Evolutionary conservation across 192 early-diverging fungal species (phyloP).

Genomic region (Entomortierella lignicola): DNA sequence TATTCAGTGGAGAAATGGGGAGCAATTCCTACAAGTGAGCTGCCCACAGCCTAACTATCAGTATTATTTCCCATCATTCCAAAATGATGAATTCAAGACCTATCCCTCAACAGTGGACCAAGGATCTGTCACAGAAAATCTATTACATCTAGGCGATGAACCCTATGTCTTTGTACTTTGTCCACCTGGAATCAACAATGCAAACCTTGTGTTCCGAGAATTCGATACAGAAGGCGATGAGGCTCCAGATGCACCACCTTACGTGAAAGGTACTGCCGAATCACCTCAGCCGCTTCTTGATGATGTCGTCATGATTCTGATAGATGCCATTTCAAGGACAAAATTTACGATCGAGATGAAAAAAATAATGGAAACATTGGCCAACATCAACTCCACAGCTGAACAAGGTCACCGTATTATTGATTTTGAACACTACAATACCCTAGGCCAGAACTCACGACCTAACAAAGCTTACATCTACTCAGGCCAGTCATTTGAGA

Average conservation of each 20-base stretch:
- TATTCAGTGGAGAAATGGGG: slow-evolving; percentile 38
- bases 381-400: slow-evolving; percentile 8
- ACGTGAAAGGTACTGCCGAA: slow-evolving; percentile 19
- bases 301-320: slow-evolving; percentile 51
- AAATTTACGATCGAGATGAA: slow-evolving; percentile 40
- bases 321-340: slow-evolving; percentile 49
- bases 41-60: slow-evolving; percentile 22
- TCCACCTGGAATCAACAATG: slow-evolving; percentile 36
- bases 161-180: slow-evolving; percentile 48
- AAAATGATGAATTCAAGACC: slow-evolving; percentile 19
- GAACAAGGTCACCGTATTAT: slow-evolving; percentile 25
- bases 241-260: slow-evolving; percentile 10
- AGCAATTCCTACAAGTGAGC: slow-evolving; percentile 33
- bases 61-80: slow-evolving; percentile 42
- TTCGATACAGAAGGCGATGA: slow-evolving; percentile 16
- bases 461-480: slow-evolving; percentile 56
- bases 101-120: slow-evolving; percentile 12
- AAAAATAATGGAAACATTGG: slow-evolving; percentile 25
- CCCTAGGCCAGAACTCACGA: slow-evolving; percentile 50
- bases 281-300: slow-evolving; percentile 39
- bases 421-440: slow-evolving; percentile 50
- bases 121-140: slow-evolving; percentile 1
- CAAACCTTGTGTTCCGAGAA: slow-evolving; percentile 47
- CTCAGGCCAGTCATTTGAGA: slow-evolving; percentile 54
- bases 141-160: slow-evolving; percentile 26